These are phyloP conservation scores for Scutellaria baicalensis DNA, from an alignment of 257 asterid species.

Conservation along the genomic window DNA sequence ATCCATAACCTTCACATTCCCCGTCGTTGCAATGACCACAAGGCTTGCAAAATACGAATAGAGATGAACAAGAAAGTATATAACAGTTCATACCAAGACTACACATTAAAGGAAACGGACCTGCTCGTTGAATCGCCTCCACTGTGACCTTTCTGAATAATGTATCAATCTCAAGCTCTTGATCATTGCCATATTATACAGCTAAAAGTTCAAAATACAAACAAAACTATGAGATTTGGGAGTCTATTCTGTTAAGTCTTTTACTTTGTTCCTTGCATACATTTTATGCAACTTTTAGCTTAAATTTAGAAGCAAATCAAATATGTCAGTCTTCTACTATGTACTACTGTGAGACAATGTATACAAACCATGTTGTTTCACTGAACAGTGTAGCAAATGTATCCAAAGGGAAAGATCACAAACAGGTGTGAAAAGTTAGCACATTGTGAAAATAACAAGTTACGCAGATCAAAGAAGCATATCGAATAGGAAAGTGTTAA, in stretches of 20 bases:
- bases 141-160: not conserved
- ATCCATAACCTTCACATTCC: too few species aligned
- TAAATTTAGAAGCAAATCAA: not conserved
- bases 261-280: not conserved
- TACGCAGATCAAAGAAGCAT: too few species aligned
- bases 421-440: not conserved
- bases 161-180: not conserved
- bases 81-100: not conserved
- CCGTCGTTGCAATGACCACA: too few species aligned
- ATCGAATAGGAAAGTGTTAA: too few species aligned
- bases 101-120: not conserved
- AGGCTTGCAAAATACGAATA: not conserved
- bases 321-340: not conserved
- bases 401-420: not conserved
- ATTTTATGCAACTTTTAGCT: not conserved
- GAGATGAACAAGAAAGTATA: not conserved
- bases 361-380: not conserved
- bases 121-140: not conserved
- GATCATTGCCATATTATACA: not conserved
- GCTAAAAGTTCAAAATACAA: not conserved
- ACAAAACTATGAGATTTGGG: too few species aligned
- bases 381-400: not conserved
- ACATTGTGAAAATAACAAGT: too few species aligned
- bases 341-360: not conserved
- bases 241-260: not conserved